Conservation (phyloP, 441 rosid species). For the Pelargonium myrrhifolium region DNA sequence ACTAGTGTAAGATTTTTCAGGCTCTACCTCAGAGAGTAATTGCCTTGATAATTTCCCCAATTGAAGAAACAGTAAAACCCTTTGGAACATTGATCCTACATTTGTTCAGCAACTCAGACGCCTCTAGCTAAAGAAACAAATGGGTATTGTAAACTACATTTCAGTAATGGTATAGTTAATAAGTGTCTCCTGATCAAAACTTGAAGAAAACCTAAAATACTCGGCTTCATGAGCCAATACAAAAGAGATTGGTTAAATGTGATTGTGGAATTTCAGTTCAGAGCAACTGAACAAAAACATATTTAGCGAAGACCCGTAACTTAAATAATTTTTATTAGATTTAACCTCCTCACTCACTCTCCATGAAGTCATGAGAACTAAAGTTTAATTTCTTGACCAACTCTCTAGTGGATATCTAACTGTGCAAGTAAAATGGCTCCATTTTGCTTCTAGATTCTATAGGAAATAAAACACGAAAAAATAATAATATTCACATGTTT, state of each 20-base stretch:
- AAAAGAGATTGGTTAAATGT: neutral
- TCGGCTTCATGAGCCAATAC: neutral
- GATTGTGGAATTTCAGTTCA: neutral
- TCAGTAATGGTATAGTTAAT: neutral
- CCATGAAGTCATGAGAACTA: neutral
- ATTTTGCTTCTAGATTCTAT: neutral
- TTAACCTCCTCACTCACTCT: neutral
- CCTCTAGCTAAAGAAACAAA: neutral
- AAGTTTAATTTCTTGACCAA: neutral
- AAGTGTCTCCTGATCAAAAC: neutral
- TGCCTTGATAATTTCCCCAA: neutral
- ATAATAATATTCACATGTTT: neutral
- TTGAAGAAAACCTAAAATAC: neutral
- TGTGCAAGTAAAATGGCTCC: neutral
- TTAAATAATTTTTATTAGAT: neutral
- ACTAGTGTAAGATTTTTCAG: neutral
- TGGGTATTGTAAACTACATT: neutral
- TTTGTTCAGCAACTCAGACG: neutral
- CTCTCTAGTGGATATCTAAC: neutral
- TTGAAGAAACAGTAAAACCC: neutral
- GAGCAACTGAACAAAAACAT: neutral
- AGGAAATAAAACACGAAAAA: neutral
- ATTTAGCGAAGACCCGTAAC: neutral
- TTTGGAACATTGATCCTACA: constrained; percentile 1
- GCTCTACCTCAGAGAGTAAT: neutral